Evolutionary conservation across 1,284 basidiomycete species (phyloP), one percentile per base, ranked within the genome.

Genomic region (Ganoderma multipileum): DNA sequence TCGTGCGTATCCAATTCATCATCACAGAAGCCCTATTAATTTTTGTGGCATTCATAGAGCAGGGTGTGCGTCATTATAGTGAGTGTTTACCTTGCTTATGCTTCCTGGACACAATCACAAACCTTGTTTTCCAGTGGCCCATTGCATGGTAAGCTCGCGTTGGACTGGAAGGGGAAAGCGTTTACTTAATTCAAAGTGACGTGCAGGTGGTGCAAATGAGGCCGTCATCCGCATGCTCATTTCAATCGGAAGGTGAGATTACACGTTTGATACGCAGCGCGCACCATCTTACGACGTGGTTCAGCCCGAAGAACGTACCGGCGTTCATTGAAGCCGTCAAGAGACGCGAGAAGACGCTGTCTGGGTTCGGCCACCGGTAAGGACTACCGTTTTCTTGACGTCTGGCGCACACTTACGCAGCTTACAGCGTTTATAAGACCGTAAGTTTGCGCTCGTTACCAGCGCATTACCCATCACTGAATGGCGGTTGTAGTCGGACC

Each of bases 201-300:
- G 63, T 61, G 28, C 73, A 90, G 89, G 93, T 72, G 93, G 93
- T 68, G 94, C 94, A 5, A 95, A 95, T 73, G 94, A 95, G 80
- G 94, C 94, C 14, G 95, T 96, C 69, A 95, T 96, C 77, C 88
- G 94, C 20, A 96, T 96, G 95, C 83, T 96, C 59, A 86, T 95
- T 58, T 90, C 92, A 0, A 95, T 96, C 71, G 95, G 94, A 74
- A 89, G 89, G 91, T 91, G 70, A 76, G 85, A 77, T 11, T 9
- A n/a, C 7, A 3, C 11, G 38, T 54, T 26, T n/a, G 16, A 12
- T 9, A 9, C 8, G 20, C 7, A 16, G 14, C 36, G 57, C 63
- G 52, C 26, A 14, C 20, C 28, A 61, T 62, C 36, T 61, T 59
- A 61, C 54, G 9, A 39, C 11, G 33, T 30, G 14, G 26, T 60